These are phyloP conservation scores for Neurospora intermedia DNA, from an alignment of 495 filamentous ascomycete species.

Conservation along the genomic window DNA sequence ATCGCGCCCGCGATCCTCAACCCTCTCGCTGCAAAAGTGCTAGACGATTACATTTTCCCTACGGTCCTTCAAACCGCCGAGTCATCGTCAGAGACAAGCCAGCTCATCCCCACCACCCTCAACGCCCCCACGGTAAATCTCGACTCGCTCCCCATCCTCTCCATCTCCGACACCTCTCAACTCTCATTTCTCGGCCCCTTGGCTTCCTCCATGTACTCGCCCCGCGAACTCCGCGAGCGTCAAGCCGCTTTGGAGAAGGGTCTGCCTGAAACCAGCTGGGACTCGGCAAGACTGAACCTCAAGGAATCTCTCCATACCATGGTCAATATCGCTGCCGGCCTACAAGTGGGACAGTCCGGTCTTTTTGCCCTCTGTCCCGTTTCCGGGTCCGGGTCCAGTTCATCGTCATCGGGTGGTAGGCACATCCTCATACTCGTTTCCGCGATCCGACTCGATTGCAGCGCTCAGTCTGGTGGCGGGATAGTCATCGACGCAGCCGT, in stretches of 20 bases:
- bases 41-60: conserved; percentile 25
- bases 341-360: conserved; percentile 24
- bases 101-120: conserved; percentile 17
- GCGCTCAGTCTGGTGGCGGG: conserved; percentile 16
- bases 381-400: neutral
- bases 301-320: conserved; percentile 39
- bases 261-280: neutral
- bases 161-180: conserved; percentile 15
- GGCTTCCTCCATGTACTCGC: conserved; percentile 26
- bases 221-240: conserved; percentile 28
- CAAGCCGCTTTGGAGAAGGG: neutral
- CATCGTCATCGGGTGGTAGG: conserved; percentile 1
- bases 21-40: neutral
- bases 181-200: conserved; percentile 28
- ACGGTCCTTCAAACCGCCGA: conserved; percentile 5
- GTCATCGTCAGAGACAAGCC: neutral
- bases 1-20: conserved; percentile 10
- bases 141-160: conserved; percentile 29
- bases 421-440: conserved; percentile 33
- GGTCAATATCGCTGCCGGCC: conserved; percentile 33
- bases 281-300: conserved; percentile 27
- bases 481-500: conserved; percentile 40
- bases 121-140: conserved; percentile 34
- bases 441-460: conserved; percentile 29
- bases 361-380: conserved; percentile 28